These are phyloP conservation scores for Prunus mira DNA, from an alignment of 306 rosid species.

Conservation along the genomic window DNA sequence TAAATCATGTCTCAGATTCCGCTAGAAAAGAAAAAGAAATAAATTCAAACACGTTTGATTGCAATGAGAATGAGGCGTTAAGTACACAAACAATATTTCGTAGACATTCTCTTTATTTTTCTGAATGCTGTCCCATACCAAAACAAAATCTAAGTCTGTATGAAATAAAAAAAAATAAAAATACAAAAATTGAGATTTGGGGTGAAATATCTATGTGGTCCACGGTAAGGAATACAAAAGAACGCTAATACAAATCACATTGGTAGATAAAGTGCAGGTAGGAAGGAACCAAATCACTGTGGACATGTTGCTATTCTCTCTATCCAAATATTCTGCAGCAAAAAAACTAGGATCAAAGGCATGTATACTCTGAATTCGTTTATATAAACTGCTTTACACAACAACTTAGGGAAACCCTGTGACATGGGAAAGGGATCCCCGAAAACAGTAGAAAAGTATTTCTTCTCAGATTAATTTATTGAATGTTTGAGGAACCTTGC, in stretches of 20 bases:
- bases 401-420: constrained; percentile 34
- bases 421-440: constrained; percentile 24
- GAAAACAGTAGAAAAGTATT: constrained; percentile 27
- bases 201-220: background rate
- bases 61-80: background rate
- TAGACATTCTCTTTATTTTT: background rate
- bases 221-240: background rate
- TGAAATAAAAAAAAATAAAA: background rate
- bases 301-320: constrained; percentile 18
- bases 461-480: constrained; percentile 33
- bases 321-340: constrained; percentile 51
- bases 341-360: constrained; percentile 29
- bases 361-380: constrained; percentile 31
- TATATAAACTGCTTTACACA: constrained; percentile 35
- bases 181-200: background rate
- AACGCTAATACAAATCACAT: background rate
- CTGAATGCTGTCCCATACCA: background rate
- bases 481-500: constrained; percentile 27
- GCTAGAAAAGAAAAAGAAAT: background rate
- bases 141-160: background rate
- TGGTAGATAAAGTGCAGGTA: background rate
- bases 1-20: too few relatives aligned
- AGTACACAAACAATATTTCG: background rate
- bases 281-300: background rate
- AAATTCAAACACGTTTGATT: too few relatives aligned